A percentile compares a stretch with the other conserved stretches of the same genome.
Evolutionary conservation across 257 asterid genomes (phyloP).

Genomic region (Capsicum pubescens): DNA sequence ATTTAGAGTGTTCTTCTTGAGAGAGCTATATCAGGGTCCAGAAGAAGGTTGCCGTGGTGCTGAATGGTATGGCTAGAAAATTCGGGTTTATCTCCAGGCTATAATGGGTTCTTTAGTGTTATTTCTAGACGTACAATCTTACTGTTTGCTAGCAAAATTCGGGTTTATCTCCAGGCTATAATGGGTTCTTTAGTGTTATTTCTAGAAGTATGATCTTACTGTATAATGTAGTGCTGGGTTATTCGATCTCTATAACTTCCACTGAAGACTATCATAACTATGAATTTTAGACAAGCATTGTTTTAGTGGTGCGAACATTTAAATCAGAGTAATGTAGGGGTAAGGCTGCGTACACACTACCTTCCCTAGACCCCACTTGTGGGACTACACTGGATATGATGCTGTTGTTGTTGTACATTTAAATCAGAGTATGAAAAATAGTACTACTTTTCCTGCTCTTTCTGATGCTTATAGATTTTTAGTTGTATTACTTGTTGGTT

Average conservation of each 20-base stretch:
- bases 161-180: slow-evolving; percentile 6
- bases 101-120: not conserved
- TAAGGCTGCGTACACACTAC: slow-evolving; percentile 5
- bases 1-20: not conserved
- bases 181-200: not conserved
- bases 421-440: not conserved
- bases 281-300: not conserved
- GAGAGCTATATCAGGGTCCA: slow-evolving; percentile 13
- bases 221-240: not conserved
- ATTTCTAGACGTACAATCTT: not conserved
- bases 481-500: slow-evolving; percentile 1
- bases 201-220: slow-evolving; percentile 16
- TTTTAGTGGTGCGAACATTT: slow-evolving; percentile 7
- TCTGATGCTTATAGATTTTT: slow-evolving; percentile 14
- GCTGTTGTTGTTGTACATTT: not conserved
- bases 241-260: not conserved
- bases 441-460: not conserved
- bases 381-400: not conserved
- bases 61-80: slow-evolving; percentile 21
- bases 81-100: not conserved
- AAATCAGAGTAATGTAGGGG: not conserved
- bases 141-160: slow-evolving; percentile 4
- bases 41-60: slow-evolving; percentile 11
- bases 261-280: not conserved
- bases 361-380: not conserved